Percentiles rank a stretch among this genome's conserved stretches.
These are phyloP conservation scores for Sporobolus alterniflorus DNA, from an alignment of 202 grass and related monocot species.

Conservation along the genomic window DNA sequence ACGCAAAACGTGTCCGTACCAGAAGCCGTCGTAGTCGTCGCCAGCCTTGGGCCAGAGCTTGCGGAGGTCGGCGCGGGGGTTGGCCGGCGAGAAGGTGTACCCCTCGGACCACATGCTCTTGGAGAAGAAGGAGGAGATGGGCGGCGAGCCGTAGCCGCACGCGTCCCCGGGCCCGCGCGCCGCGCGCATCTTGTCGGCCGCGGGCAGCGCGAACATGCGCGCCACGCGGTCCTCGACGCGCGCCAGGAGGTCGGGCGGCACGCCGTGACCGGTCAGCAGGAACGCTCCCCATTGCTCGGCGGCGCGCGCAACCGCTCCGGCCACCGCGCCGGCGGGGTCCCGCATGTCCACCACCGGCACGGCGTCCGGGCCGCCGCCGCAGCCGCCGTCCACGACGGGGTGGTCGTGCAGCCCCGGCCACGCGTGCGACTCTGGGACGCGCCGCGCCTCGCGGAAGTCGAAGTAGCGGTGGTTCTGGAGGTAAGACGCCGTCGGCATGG, in stretches of 20 bases:
- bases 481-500: constrained; percentile 61
- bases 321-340: neutral
- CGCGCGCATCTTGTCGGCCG: constrained; percentile 68
- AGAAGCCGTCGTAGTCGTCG: constrained; percentile 71
- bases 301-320: constrained; percentile 34
- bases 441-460: constrained; percentile 54
- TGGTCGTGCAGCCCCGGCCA: constrained; percentile 70
- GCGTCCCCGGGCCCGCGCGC: constrained; percentile 47
- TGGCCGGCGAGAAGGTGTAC: constrained; percentile 65
- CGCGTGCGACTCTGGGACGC: constrained; percentile 79
- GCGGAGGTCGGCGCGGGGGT: constrained; percentile 60
- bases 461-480: constrained; percentile 55
- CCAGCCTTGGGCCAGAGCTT: constrained; percentile 84
- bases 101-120: constrained; percentile 98
- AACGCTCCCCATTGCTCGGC: constrained; percentile 88
- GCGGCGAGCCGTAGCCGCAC: constrained; percentile 77
- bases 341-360: constrained; percentile 81
- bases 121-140: constrained; percentile 83
- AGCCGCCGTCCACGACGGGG: constrained; percentile 55
- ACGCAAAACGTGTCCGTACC: constrained; percentile 43
- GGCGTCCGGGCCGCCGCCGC: constrained; percentile 30
- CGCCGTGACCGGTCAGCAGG: constrained; percentile 68
- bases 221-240: constrained; percentile 52
- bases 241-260: constrained; percentile 43
- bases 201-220: constrained; percentile 74